Conservation (phyloP, 2,329 filamentous ascomycete species). For the Stagonosporopsis vannaccii region DNA sequence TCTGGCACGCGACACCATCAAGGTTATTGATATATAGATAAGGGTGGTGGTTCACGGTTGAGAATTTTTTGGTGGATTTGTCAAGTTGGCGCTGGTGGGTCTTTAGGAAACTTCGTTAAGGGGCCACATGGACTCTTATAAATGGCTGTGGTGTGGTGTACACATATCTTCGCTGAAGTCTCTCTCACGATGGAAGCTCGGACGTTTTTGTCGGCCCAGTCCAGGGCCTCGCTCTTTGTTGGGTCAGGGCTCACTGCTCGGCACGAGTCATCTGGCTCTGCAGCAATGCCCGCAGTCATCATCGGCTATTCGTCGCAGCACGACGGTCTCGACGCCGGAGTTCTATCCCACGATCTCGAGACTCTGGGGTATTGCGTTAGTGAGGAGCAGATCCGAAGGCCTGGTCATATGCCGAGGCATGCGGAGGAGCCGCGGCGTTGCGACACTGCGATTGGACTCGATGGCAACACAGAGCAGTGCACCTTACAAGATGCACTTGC, state of each 20-base stretch:
- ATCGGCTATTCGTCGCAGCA: neutral
- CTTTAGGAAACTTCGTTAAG: constrained; percentile 35
- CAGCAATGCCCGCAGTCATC: neutral
- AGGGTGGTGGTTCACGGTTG: neutral
- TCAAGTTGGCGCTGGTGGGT: constrained; percentile 23
- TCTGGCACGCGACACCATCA: constrained; percentile 45
- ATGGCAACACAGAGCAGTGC: constrained; percentile 13
- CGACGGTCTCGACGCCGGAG: constrained; percentile 3
- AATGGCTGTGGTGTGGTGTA: constrained; percentile 34
- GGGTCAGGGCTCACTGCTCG: constrained; percentile 4
- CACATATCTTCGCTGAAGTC: constrained; percentile 38
- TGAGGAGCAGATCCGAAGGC: constrained; percentile 9
- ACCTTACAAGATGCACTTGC: neutral
- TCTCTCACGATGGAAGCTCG: constrained; percentile 23
- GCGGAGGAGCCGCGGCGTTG: constrained; percentile 39
- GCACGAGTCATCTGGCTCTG: constrained; percentile 11
- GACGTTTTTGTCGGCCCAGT: constrained; percentile 17
- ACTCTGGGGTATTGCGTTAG: constrained; percentile 11
- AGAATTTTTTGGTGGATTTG: constrained; percentile 7
- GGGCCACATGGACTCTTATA: constrained; percentile 29
- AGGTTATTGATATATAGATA: neutral
- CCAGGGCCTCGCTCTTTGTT: constrained; percentile 11
- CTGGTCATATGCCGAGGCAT: constrained; percentile 16
- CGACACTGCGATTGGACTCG: constrained; percentile 31
- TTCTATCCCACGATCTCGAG: neutral